Evolutionary conservation across 2,329 filamentous ascomycete species (phyloP).

Genomic region (Colletotrichum acutatum): DNA sequence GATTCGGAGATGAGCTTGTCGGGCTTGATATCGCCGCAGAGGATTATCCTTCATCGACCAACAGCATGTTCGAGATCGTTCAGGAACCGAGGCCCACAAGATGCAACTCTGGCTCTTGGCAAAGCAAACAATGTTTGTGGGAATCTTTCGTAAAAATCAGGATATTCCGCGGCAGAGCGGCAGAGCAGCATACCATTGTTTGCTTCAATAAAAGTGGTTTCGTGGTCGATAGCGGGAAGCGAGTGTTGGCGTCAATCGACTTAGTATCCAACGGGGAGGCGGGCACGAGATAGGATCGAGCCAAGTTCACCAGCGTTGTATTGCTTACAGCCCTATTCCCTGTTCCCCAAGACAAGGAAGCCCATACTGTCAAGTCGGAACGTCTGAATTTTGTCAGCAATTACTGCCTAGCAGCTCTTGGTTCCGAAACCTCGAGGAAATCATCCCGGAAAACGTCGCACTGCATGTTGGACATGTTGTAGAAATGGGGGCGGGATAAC

Average conservation of each 20-base stretch:
- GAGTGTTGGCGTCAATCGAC: neutral
- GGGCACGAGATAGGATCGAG: neutral
- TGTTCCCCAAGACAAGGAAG: neutral
- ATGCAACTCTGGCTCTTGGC: neutral
- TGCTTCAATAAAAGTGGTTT: neutral
- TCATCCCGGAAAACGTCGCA: neutral
- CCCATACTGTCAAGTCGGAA: neutral
- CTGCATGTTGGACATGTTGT: neutral
- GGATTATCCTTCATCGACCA: neutral
- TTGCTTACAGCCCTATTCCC: neutral
- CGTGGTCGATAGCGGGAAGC: neutral
- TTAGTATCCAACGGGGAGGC: neutral
- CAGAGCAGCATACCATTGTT: neutral
- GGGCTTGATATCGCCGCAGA: neutral
- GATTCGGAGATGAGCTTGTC: neutral
- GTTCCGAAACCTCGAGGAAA: neutral
- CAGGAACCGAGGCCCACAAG: neutral
- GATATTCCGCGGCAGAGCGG: neutral
- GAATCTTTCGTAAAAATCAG: neutral
- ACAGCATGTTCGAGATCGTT: neutral
- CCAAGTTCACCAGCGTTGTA: neutral
- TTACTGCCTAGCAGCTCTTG: neutral
- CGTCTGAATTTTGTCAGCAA: neutral
- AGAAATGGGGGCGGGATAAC: neutral
- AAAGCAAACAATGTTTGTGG: neutral